These are phyloP conservation scores for Gossypium thurberi DNA, from an alignment of 345 rosid genomes.

Conservation along the genomic window DNA sequence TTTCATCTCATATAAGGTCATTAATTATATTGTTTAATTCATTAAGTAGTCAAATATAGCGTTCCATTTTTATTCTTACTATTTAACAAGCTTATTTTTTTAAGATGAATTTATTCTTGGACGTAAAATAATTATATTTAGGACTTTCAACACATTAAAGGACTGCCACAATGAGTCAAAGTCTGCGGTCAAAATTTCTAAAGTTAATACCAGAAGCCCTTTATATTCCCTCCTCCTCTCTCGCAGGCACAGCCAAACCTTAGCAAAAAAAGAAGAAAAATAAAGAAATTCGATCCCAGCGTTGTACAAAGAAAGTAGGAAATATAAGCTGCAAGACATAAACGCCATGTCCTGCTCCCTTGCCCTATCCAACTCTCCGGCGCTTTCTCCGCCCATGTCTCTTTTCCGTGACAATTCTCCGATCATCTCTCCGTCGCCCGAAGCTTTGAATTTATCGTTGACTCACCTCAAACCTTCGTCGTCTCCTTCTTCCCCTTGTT, in stretches of 20 bases:
- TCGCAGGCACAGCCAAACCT: not conserved
- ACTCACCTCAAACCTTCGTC: constrained; percentile 43
- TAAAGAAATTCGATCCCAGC: not conserved
- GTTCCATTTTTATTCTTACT: not conserved
- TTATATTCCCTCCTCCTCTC: not conserved
- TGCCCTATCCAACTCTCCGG: constrained; percentile 69
- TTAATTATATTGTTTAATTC: too few species aligned
- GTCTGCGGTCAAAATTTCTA: not conserved
- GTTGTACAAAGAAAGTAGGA: not conserved
- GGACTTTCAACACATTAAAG: not conserved
- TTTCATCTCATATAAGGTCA: too few species aligned
- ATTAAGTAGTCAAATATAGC: not conserved
- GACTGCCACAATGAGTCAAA: not conserved
- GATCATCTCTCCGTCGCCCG: constrained; percentile 33
- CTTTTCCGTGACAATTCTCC: constrained; percentile 53
- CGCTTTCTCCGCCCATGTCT: constrained; percentile 64
- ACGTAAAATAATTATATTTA: not conserved
- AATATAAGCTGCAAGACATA: not conserved
- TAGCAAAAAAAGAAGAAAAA: not conserved
- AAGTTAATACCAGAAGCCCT: not conserved
- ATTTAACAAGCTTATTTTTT: not conserved
- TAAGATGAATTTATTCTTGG: not conserved
- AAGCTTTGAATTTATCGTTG: constrained; percentile 30
- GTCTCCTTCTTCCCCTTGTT: constrained; percentile 32
- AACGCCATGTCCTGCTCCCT: constrained; percentile 59